Percentiles rank a stretch among this genome's conserved stretches.
These are phyloP conservation scores for Pseudopithomyces chartarum DNA, from an alignment of 2,329 filamentous ascomycete species.

Conservation along the genomic window DNA sequence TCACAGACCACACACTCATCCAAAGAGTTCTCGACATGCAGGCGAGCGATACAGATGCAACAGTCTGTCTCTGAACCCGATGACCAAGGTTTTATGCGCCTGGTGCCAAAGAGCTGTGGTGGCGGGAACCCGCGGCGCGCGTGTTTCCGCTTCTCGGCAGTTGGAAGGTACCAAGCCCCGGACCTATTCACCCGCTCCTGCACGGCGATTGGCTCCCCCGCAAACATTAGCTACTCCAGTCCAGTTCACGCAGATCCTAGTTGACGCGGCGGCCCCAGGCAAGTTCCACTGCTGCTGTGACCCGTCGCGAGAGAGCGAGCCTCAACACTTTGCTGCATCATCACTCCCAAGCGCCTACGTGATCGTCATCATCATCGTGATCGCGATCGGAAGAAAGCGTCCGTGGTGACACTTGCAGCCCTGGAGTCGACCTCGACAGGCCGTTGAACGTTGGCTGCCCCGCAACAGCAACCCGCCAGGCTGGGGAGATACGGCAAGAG, in stretches of 20 bases:
- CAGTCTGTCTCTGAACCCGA: too few species aligned
- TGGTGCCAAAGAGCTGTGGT: background rate
- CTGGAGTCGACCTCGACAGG: background rate
- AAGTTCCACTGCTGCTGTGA: constrained; percentile 1
- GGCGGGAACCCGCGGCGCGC: background rate
- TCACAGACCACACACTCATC: too few species aligned
- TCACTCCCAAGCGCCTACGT: background rate
- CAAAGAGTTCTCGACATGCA: too few species aligned
- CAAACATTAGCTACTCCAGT: constrained; percentile 5
- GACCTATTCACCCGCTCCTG: constrained; percentile 5
- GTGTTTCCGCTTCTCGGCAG: constrained; percentile 7
- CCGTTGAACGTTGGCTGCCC: background rate
- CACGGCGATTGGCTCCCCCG: constrained; percentile 2
- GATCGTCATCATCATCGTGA: too few species aligned
- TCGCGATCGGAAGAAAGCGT: background rate
- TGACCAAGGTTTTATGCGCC: background rate
- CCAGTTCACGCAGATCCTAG: background rate
- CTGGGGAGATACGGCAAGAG: background rate
- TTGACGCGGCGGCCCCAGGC: background rate
- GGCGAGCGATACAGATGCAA: too few species aligned
- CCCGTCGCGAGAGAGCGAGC: background rate
- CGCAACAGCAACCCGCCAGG: background rate
- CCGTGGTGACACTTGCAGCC: background rate
- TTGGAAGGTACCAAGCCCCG: background rate
- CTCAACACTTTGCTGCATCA: constrained; percentile 7